Evolutionary conservation across 208 protist species (phyloP).

Genomic region (Trypanosoma scelopori): DNA sequence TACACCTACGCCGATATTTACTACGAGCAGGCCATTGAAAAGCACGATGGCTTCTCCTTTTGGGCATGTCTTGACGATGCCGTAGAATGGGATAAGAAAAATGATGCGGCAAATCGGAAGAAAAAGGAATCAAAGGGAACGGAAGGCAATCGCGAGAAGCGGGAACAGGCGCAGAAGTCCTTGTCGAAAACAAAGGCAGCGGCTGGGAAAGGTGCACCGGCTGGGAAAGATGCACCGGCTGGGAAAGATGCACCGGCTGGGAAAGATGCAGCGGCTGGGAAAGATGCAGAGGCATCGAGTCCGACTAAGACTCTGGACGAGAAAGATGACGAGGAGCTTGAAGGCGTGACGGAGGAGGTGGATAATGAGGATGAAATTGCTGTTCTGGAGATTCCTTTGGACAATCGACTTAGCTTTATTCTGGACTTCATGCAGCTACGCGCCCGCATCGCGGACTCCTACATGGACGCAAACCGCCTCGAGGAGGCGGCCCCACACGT

Average conservation of each 20-base stretch:
- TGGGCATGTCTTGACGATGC: slow-evolving; percentile 27
- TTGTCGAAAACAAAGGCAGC: neutral
- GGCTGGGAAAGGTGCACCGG: neutral
- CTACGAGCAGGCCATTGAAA: slow-evolving; percentile 44
- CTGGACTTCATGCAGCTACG: slow-evolving; percentile 36
- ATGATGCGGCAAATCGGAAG: slow-evolving; percentile 5
- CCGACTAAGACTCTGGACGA: no score
- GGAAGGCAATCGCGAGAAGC: slow-evolving; percentile 1
- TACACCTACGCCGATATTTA: slow-evolving; percentile 47
- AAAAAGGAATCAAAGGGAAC: slow-evolving; percentile 18
- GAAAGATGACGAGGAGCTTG: slow-evolving; percentile 2
- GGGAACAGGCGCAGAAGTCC: slow-evolving; percentile 1
- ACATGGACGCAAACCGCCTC: slow-evolving; percentile 19
- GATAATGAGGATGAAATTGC: neutral
- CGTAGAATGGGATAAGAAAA: slow-evolving; percentile 12
- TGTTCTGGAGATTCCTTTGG: slow-evolving; percentile 33
- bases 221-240: neutral
- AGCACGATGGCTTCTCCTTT: slow-evolving; percentile 34
- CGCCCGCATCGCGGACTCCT: slow-evolving; percentile 31
- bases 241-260: neutral
- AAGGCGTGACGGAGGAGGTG: slow-evolving; percentile 7
- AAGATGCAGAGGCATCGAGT: neutral
- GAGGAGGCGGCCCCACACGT: slow-evolving; percentile 22
- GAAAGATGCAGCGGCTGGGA: neutral
- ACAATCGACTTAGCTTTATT: slow-evolving; percentile 28